These are phyloP conservation scores for Xanthoconium separans DNA, from an alignment of 1,284 basidiomycete species.

Conservation along the genomic window DNA sequence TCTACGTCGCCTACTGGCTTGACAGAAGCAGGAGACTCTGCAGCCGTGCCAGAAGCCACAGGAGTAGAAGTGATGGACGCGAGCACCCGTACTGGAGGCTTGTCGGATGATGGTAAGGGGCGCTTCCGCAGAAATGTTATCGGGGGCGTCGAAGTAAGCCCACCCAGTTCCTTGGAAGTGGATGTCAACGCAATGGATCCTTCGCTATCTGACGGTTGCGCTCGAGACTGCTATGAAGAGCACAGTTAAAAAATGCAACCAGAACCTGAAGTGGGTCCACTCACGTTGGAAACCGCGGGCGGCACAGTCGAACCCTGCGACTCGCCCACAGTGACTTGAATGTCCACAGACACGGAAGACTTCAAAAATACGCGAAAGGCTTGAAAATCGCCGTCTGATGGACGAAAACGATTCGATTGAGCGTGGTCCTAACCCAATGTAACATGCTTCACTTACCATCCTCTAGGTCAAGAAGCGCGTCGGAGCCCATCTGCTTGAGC, in stretches of 20 bases:
- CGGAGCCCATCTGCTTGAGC: conserved; percentile 58
- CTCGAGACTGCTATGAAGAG: neutral
- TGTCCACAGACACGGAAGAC: conserved; percentile 32
- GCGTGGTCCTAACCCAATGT: too few species aligned
- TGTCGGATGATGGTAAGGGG: neutral
- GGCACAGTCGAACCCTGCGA: neutral
- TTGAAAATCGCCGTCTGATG: conserved; percentile 71
- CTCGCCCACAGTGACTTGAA: conserved; percentile 34
- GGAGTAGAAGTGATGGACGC: neutral
- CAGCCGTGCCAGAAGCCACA: neutral
- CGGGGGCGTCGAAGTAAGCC: too few species aligned
- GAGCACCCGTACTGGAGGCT: neutral
- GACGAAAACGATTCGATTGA: conserved; percentile 5
- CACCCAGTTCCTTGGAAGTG: neutral
- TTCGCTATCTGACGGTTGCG: neutral
- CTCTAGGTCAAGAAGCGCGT: conserved; percentile 59
- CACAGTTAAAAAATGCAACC: neutral
- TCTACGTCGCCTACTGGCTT: conserved; percentile 1
- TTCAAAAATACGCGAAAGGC: conserved; percentile 51
- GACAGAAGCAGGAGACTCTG: neutral
- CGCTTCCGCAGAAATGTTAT: neutral
- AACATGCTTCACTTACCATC: conserved; percentile 50
- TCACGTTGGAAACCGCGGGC: conserved; percentile 5
- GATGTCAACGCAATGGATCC: neutral
- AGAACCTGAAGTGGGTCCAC: neutral